A percentile compares a stretch with the other conserved stretches of the same genome.
phyloP scores from a whole-genome alignment of 305 asterid species.

The Solanum hybrid region DNA sequence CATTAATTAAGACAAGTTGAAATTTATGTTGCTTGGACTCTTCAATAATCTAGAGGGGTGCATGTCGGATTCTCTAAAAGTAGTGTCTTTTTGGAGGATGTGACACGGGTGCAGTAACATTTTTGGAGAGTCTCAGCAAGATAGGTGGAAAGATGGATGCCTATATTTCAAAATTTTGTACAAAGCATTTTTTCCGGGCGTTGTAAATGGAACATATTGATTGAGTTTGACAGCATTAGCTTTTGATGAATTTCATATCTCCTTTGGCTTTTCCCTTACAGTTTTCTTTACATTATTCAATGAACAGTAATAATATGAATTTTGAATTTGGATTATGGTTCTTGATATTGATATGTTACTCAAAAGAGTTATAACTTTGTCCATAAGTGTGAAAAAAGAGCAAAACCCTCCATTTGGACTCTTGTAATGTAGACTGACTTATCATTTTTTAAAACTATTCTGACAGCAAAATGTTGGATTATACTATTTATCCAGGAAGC shows the following conservation, averaged over 20 bases:
- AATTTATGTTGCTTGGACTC: neutral
- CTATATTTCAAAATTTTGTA: conserved; percentile 28
- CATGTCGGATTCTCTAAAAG: neutral
- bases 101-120: neutral
- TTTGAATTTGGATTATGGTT: neutral
- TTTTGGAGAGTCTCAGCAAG: neutral
- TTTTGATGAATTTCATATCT: neutral
- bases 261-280: neutral
- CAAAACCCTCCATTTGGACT: neutral
- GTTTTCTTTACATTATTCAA: neutral
- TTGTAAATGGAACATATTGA: conserved; percentile 32
- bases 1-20: neutral
- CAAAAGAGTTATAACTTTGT: neutral
- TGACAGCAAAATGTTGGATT: neutral
- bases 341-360: neutral
- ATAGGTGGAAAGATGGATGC: conserved; percentile 2
- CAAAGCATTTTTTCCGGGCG: conserved; percentile 13
- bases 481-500: neutral
- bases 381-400: neutral
- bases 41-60: neutral
- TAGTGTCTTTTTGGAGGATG: neutral
- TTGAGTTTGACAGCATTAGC: neutral
- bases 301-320: neutral
- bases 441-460: neutral
- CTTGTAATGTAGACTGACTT: neutral